Conservation (phyloP, 1,284 basidiomycete genomes). For the Violaceomyces palustris region DNA sequence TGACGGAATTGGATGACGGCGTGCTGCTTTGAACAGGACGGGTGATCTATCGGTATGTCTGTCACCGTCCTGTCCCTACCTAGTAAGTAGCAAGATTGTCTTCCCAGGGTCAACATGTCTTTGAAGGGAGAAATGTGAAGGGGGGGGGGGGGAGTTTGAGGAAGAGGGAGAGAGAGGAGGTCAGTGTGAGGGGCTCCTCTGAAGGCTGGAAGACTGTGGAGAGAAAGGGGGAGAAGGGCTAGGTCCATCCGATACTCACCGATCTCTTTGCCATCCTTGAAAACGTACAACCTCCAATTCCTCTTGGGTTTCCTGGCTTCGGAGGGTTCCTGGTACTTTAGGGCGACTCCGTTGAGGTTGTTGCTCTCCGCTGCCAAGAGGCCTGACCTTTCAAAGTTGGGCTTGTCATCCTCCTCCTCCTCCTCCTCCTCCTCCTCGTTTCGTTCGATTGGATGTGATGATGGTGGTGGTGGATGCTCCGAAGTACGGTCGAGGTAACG, state of each 20-base stretch:
- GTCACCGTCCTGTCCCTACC: slow-evolving; percentile 67
- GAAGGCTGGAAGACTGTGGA: background rate
- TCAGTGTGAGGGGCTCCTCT: too few species aligned
- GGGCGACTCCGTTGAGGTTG: slow-evolving; percentile 72
- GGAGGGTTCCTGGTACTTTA: slow-evolving; percentile 98
- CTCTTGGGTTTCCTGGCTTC: slow-evolving; percentile 86
- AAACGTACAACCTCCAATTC: slow-evolving; percentile 93
- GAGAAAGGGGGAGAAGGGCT: background rate
- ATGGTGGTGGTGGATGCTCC: too few species aligned
- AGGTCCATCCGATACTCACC: slow-evolving; percentile 61
- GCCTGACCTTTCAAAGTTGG: slow-evolving; percentile 82
- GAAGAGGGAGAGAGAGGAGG: too few species aligned
- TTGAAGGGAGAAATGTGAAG: background rate
- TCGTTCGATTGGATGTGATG: too few species aligned
- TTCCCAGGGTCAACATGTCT: slow-evolving; percentile 47
- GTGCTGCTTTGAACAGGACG: slow-evolving; percentile 97
- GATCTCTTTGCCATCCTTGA: slow-evolving; percentile 86
- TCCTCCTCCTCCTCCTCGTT: slow-evolving; percentile 1
- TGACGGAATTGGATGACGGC: slow-evolving; percentile 91
- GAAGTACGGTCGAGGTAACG: too few species aligned
- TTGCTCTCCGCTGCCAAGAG: slow-evolving; percentile 72
- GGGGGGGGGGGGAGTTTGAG: too few species aligned
- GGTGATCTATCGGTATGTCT: slow-evolving; percentile 87
- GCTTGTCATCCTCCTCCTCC: slow-evolving; percentile 56
- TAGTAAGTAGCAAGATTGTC: slow-evolving; percentile 88